Evolutionary conservation across 495 filamentous ascomycete genomes (phyloP).

Genomic region (Xylaria nigripes): DNA sequence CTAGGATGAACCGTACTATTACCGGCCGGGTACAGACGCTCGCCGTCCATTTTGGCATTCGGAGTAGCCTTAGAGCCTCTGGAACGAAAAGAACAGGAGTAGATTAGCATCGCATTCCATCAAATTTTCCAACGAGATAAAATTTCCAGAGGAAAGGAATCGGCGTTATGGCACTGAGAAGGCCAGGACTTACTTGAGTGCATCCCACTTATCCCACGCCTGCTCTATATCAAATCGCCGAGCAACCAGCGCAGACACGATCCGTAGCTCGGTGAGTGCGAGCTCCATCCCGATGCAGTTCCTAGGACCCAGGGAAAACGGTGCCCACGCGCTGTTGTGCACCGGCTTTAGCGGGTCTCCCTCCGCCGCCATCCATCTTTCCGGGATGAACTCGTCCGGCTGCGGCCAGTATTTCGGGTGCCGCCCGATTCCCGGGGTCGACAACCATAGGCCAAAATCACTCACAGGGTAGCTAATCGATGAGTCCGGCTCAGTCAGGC

Average conservation of each 20-base stretch:
- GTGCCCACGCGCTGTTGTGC: conserved; percentile 39
- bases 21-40: conserved; percentile 25
- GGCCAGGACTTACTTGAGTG: conserved; percentile 14
- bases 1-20: conserved; percentile 25
- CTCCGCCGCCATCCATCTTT: conserved; percentile 32
- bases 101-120: background rate
- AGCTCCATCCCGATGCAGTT: conserved; percentile 49
- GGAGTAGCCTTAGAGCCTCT: conserved; percentile 18
- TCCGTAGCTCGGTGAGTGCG: conserved; percentile 39
- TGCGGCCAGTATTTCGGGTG: conserved; percentile 30
- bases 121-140: background rate
- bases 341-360: conserved; percentile 26
- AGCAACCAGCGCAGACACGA: conserved; percentile 38
- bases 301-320: conserved; percentile 46
- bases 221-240: conserved; percentile 40
- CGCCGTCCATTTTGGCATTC: conserved; percentile 20
- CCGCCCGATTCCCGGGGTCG: conserved; percentile 23
- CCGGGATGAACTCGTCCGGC: conserved; percentile 37
- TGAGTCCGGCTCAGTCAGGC: conserved; percentile 21
- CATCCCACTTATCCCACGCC: conserved; percentile 39
- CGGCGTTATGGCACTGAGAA: background rate
- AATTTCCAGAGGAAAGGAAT: too few species aligned
- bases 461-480: conserved; percentile 19
- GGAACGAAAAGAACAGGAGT: background rate
- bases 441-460: conserved; percentile 30